phyloP scores from a whole-genome alignment of 208 protist genomes.

The Trypanosoma caninum region DNA sequence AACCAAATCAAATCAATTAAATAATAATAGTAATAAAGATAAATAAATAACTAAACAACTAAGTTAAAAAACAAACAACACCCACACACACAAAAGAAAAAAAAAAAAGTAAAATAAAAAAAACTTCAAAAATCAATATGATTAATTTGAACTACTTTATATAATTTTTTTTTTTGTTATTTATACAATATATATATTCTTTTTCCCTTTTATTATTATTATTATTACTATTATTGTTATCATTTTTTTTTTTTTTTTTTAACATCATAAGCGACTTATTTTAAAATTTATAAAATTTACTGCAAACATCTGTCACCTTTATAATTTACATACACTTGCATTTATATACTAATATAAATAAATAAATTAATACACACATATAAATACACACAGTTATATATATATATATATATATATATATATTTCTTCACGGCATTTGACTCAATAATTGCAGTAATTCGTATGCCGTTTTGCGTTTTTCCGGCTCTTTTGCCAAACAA shows the following conservation, averaged over 20 bases:
- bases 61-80: too few species aligned
- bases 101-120: not conserved
- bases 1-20: too few species aligned
- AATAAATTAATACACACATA: not conserved
- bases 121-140: not conserved
- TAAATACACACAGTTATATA: not conserved
- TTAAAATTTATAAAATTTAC: too few species aligned
- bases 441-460: conserved; percentile 21
- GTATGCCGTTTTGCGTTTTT: conserved; percentile 26
- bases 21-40: too few species aligned
- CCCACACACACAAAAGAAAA: not conserved
- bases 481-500: conserved; percentile 24
- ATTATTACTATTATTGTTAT: too few species aligned
- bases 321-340: not conserved
- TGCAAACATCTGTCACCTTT: too few species aligned
- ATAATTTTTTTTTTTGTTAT: too few species aligned
- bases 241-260: too few species aligned
- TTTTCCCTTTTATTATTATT: too few species aligned
- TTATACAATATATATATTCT: too few species aligned
- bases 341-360: not conserved
- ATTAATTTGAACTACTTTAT: too few species aligned
- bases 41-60: conserved; percentile 1
- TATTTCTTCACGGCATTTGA: not conserved
- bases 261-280: too few species aligned
- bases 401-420: not conserved